These are phyloP conservation scores for Coniochaeta hoffmannii DNA, from an alignment of 2,329 filamentous ascomycete genomes.

Conservation along the genomic window DNA sequence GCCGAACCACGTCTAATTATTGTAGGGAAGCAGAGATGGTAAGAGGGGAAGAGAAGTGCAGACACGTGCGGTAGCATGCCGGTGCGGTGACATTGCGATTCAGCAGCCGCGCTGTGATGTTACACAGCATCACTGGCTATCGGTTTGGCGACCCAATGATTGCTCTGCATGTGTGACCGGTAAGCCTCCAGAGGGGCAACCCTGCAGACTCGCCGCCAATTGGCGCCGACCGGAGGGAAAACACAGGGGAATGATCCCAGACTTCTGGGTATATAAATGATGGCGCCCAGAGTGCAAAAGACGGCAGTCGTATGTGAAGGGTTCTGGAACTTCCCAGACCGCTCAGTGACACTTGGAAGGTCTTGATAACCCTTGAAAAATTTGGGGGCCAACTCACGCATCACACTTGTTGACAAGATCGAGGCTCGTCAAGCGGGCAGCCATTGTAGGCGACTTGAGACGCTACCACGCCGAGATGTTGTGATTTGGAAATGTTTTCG, in stretches of 20 bases:
- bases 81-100: neutral
- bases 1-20: neutral
- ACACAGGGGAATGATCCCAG: neutral
- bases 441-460: neutral
- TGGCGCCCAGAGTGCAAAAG: neutral
- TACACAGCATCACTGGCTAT: neutral
- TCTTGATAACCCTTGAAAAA: slow-evolving; percentile 3
- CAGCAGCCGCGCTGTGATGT: neutral
- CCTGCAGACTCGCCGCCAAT: neutral
- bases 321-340: neutral
- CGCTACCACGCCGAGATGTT: neutral
- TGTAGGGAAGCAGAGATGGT: no score
- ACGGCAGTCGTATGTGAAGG: neutral
- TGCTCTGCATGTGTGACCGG: slow-evolving; percentile 1
- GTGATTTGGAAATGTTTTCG: neutral
- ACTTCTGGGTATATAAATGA: neutral
- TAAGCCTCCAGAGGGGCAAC: neutral
- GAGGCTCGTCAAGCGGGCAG: slow-evolving; percentile 28
- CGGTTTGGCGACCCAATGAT: neutral
- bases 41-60: no score
- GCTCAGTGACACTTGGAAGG: neutral
- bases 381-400: slow-evolving; percentile 32
- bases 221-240: slow-evolving; percentile 1
- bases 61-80: neutral
- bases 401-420: slow-evolving; percentile 48